Evolutionary conservation across 306 rosid species (phyloP).

Genomic region (Dryas alaskensis): DNA sequence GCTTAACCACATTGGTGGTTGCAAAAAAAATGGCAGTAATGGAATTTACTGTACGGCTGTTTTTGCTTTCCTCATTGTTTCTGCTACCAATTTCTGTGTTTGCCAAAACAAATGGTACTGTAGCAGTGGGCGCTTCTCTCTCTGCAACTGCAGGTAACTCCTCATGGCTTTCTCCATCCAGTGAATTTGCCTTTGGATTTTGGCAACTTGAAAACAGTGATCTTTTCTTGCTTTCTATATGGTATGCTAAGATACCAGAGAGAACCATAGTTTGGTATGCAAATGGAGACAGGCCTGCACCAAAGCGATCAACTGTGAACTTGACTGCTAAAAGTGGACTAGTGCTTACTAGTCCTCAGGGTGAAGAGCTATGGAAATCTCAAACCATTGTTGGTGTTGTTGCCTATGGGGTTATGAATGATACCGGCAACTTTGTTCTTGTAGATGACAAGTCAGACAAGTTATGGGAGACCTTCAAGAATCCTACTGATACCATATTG

Average conservation of each 20-base stretch:
- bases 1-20: too few relatives aligned
- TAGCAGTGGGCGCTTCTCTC: conserved; percentile 28
- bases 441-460: neutral
- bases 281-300: conserved; percentile 3
- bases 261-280: conserved; percentile 46
- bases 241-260: conserved; percentile 50
- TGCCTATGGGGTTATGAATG: conserved; percentile 3
- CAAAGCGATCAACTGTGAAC: conserved; percentile 28
- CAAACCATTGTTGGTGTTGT: conserved; percentile 7
- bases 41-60: too few relatives aligned
- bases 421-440: conserved; percentile 25
- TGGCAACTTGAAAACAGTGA: conserved; percentile 15
- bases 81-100: conserved; percentile 22
- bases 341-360: conserved; percentile 8
- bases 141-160: conserved; percentile 22
- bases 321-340: conserved; percentile 9
- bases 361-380: conserved; percentile 19
- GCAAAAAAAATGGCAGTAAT: too few relatives aligned
- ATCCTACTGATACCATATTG: conserved; percentile 53
- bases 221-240: conserved; percentile 45
- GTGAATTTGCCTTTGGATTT: conserved; percentile 63
- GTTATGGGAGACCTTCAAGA: conserved; percentile 42
- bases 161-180: conserved; percentile 35
- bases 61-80: conserved; percentile 1
- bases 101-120: conserved; percentile 26